Evolutionary conservation across 371 early-diverging fungal species (phyloP).

Genomic region (Lichtheimia ramosa): DNA sequence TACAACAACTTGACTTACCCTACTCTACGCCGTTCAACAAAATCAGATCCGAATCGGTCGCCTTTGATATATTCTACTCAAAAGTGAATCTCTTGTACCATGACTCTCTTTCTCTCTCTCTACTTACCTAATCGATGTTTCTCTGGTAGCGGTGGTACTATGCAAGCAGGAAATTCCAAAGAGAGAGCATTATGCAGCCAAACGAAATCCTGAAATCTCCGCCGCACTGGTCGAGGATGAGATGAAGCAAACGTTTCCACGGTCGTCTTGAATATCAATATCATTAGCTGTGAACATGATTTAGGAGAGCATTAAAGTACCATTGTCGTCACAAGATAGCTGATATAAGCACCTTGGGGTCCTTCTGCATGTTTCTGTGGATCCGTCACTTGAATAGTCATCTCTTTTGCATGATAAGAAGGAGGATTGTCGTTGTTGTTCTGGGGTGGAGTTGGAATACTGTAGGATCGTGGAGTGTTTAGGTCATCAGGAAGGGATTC

Average conservation of each 20-base stretch:
- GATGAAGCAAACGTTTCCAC: conserved; percentile 54
- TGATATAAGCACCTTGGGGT: conserved; percentile 71
- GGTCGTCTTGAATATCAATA: conserved; percentile 43
- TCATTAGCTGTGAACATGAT: too few relatives aligned
- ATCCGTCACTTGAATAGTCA: conserved; percentile 66
- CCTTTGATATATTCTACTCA: conserved; percentile 96
- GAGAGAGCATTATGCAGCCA: conserved; percentile 80
- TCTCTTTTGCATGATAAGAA: conserved; percentile 15
- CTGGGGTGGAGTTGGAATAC: conserved; percentile 7
- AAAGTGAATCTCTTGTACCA: conserved; percentile 26
- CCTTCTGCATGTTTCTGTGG: conserved; percentile 88
- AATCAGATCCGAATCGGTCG: conserved; percentile 91
- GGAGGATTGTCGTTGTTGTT: background rate
- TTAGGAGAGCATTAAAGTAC: too few relatives aligned
- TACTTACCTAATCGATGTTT: conserved; percentile 19
- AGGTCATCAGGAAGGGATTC: conserved; percentile 2
- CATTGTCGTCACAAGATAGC: conserved; percentile 81
- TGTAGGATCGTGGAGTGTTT: background rate
- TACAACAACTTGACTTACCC: conserved; percentile 28
- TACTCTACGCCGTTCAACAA: conserved; percentile 80
- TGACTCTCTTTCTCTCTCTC: conserved; percentile 65
- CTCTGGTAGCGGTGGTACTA: conserved; percentile 85
- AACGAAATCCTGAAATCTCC: conserved; percentile 93
- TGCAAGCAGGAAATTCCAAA: conserved; percentile 74
- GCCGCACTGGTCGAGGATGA: conserved; percentile 59